Conservation (phyloP, 2,329 filamentous ascomycete species). For the Aureobasidium sp. region DNA sequence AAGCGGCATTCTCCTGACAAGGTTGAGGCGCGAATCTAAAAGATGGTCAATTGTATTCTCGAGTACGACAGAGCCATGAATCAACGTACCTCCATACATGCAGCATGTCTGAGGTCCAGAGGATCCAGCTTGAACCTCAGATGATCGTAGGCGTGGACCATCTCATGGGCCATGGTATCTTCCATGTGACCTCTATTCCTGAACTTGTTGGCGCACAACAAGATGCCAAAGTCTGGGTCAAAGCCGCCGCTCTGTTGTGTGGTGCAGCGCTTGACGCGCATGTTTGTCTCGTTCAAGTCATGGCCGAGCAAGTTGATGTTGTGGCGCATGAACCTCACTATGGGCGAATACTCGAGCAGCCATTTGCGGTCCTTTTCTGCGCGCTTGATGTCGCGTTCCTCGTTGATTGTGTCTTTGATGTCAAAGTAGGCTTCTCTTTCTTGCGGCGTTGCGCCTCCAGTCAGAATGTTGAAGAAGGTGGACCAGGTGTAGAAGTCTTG, state of each 20-base stretch:
- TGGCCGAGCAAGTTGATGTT: slow-evolving; percentile 76
- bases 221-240: slow-evolving; percentile 75
- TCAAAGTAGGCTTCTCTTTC: slow-evolving; percentile 71
- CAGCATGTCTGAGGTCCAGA: slow-evolving; percentile 75
- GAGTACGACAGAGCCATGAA: background rate
- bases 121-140: slow-evolving; percentile 73
- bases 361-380: slow-evolving; percentile 81
- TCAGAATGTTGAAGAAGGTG: slow-evolving; percentile 78
- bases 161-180: slow-evolving; percentile 45
- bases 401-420: slow-evolving; percentile 66
- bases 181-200: slow-evolving; percentile 74
- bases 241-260: slow-evolving; percentile 74
- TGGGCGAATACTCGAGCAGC: slow-evolving; percentile 75
- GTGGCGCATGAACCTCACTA: slow-evolving; percentile 78
- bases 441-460: slow-evolving; percentile 61
- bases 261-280: slow-evolving; percentile 75
- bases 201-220: slow-evolving; percentile 90
- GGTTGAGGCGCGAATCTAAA: slow-evolving; percentile 77
- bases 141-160: slow-evolving; percentile 19
- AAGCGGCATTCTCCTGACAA: slow-evolving; percentile 92
- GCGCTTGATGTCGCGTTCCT: slow-evolving; percentile 67
- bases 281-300: slow-evolving; percentile 63
- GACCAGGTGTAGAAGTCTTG: slow-evolving; percentile 55
- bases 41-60: background rate
- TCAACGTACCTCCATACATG: slow-evolving; percentile 74